Base-by-base conservation (phyloP, 2,329 filamentous ascomycete genomes). In the Chrysoporthe austroafricana region DNA sequence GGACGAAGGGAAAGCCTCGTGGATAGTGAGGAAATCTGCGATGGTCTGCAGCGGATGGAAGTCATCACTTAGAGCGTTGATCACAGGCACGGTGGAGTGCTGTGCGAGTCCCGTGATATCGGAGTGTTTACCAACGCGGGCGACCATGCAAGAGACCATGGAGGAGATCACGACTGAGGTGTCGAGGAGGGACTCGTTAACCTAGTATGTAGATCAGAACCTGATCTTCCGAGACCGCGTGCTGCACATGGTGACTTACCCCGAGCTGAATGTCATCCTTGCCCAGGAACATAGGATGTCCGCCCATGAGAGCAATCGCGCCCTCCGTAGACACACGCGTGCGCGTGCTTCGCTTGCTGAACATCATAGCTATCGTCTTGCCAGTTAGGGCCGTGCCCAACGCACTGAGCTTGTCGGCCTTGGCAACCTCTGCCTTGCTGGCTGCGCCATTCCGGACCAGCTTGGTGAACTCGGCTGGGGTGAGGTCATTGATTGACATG, bases 191-290 rank as follows among this genome's bases (percentile, higher is more conserved):
- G 92, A 94, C 80, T 99, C 96, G 75, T 99, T 99, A 71, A 94
- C 89, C 57, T 89, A 5, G 16, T 32, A 34, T 14, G 50, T 48
- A 48, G 2, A 16, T 54, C 32, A 54, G 50, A 54, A 5, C 4
- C 50, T 52, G 9, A 13, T 21, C 48, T 11, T 8, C 2, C 11
- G 4, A 32, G 48, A 52, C 48, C 21, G 48, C 48, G n/a, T 26
- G 46, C 46, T 50, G 82, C 85, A 72, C 78, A 92, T 96, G 39
- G n/a, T 16, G 36, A 60, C 57, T 44, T 43, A 60, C 57, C 63
- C 96, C 96, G 26, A 99, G 85, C 79, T 99, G 96, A 70, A 99
- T 99, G 77, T 99, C 96, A 66, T 96, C 91, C 77, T 94, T 96
- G 74, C 94, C 94, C 68, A 99, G 80, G 77, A 99, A 99, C 94